A percentile compares a stretch with the other conserved stretches of the same genome.
Conservation (phyloP, 2,329 filamentous ascomycete genomes). For the Arthrocladium fulminans region DNA sequence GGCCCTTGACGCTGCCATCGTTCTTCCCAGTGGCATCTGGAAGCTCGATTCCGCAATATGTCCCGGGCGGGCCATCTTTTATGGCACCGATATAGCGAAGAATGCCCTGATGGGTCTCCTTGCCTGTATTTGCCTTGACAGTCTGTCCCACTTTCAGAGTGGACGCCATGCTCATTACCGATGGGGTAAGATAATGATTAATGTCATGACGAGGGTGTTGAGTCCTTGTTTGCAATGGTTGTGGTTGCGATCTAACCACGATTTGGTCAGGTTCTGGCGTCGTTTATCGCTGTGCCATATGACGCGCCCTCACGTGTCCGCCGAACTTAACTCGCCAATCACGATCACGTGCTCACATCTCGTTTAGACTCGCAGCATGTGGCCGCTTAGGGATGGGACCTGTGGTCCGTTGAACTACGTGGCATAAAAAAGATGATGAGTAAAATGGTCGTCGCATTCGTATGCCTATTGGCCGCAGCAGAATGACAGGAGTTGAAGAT, state of each 20-base stretch:
- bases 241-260: not conserved
- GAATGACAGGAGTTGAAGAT: too few relatives aligned
- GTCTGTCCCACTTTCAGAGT: conserved; percentile 53
- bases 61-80: conserved; percentile 69
- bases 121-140: conserved; percentile 67
- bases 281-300: not conserved
- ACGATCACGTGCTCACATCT: too few relatives aligned
- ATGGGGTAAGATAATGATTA: not conserved
- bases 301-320: not conserved
- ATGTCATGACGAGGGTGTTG: not conserved
- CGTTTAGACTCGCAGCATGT: too few relatives aligned
- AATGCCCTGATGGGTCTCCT: conserved; percentile 51
- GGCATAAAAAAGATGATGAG: too few relatives aligned
- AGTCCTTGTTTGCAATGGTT: not conserved
- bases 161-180: conserved; percentile 26
- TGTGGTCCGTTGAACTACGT: too few relatives aligned
- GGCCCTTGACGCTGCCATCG: conserved; percentile 79
- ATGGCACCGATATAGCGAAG: conserved; percentile 69
- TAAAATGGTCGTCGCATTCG: too few relatives aligned
- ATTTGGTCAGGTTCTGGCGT: not conserved
- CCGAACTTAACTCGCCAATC: too few relatives aligned
- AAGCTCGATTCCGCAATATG: conserved; percentile 86
- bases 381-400: too few relatives aligned
- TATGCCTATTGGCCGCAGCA: too few relatives aligned
- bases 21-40: conserved; percentile 80